A percentile compares a stretch with the other conserved stretches of the same genome.
Conservation (phyloP, 495 filamentous ascomycete genomes). For the Penicillium desertorum region DNA sequence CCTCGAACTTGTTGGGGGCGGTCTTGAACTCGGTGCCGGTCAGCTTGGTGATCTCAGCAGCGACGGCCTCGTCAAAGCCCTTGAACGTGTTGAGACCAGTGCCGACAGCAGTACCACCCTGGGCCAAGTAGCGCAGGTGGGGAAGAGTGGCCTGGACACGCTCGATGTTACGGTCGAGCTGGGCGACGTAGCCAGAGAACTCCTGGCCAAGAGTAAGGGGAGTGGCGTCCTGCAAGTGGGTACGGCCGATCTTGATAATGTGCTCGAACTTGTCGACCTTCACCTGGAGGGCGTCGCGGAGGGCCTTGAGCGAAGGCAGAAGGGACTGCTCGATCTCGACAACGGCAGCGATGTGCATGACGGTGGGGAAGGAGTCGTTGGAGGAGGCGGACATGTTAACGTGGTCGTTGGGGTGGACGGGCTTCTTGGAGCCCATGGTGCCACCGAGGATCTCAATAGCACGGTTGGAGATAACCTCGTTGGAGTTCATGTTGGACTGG, state of each 20-base stretch:
- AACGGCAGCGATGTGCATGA: conserved; percentile 98
- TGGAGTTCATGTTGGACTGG: conserved; percentile 99
- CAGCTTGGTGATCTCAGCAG: conserved; percentile 84
- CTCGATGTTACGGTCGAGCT: conserved; percentile 86
- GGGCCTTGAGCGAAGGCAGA: conserved; percentile 74
- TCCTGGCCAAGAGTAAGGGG: conserved; percentile 95
- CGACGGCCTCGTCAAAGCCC: conserved; percentile 92
- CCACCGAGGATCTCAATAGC: conserved; percentile 98
- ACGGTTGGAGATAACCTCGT: conserved; percentile 99
- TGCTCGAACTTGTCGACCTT: conserved; percentile 88
- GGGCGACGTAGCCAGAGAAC: conserved; percentile 95
- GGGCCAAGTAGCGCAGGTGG: conserved; percentile 81
- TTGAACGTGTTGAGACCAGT: conserved; percentile 97
- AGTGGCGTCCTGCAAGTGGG: conserved; percentile 96
- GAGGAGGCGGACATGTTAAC: conserved; percentile 99
- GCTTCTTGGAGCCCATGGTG: conserved; percentile 92
- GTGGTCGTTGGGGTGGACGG: conserved; percentile 98
- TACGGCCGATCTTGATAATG: conserved; percentile 99
- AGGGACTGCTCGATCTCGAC: conserved; percentile 86
- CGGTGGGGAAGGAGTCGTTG: conserved; percentile 98
- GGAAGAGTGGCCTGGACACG: conserved; percentile 81
- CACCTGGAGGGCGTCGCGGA: conserved; percentile 77
- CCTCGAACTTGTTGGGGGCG: conserved; percentile 98
- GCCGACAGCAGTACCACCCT: conserved; percentile 96
- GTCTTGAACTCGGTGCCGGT: conserved; percentile 92